Conservation (phyloP, 75 land plant species). For the Ceratopteris richardii region DNA sequence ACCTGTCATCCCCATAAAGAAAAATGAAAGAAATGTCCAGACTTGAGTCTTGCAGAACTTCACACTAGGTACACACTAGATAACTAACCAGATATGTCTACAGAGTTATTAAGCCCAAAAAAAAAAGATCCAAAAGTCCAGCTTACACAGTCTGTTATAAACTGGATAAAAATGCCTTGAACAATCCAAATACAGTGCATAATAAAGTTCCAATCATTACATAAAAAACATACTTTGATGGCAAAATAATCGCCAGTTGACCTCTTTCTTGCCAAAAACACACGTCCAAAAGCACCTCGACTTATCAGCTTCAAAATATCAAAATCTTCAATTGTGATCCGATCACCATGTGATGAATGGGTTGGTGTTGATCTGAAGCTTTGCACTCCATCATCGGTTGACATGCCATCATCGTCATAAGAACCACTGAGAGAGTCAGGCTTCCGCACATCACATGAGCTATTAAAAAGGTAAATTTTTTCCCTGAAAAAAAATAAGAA, state of each 20-base stretch:
- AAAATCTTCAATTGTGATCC: constrained; percentile 96
- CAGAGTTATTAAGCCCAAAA: no score
- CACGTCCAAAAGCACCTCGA: constrained; percentile 98
- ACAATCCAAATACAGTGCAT: no score
- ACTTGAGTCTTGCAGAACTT: no score
- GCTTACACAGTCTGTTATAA: no score
- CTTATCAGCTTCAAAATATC: constrained; percentile 96
- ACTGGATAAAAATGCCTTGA: no score
- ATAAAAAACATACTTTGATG: constrained; percentile 60
- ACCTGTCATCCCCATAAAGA: constrained; percentile 27
- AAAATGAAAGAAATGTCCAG: no score
- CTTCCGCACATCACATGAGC: constrained; percentile 55
- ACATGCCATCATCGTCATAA: constrained; percentile 77
- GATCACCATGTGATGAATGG: constrained; percentile 58
- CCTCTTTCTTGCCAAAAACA: constrained; percentile 91
- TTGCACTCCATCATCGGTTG: constrained; percentile 81
- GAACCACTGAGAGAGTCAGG: constrained; percentile 50
- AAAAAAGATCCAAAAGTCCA: no score
- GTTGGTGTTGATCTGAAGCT: constrained; percentile 80
- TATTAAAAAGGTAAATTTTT: constrained; percentile 69
- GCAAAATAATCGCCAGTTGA: constrained; percentile 99
- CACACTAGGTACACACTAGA: no score
- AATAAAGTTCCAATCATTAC: neutral
- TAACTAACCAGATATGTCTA: no score
- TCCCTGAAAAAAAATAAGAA: constrained; percentile 47